A percentile compares a stretch with the other conserved stretches of the same genome.
Conservation (phyloP, 1,139 yeast genomes). For the Blastobotrys buckinghamii region DNA sequence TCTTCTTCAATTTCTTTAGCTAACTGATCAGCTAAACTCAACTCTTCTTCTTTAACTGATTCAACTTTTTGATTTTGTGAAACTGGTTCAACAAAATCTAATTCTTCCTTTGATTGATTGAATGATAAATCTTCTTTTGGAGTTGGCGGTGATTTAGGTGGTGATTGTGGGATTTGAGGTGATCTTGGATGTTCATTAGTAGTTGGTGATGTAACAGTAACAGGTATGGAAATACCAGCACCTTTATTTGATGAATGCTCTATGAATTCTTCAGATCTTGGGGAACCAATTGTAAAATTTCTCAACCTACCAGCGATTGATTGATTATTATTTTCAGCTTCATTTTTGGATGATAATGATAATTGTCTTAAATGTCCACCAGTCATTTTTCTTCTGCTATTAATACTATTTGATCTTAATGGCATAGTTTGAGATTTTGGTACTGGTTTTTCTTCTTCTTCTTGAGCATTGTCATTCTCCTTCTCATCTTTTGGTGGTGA, state of each 20-base stretch:
- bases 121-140: conserved; percentile 5
- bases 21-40: conserved; percentile 3
- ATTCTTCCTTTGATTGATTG: not conserved
- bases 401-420: not conserved
- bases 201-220: not conserved
- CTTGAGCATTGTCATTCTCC: no score
- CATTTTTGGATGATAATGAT: conserved; percentile 8
- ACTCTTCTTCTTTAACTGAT: not conserved
- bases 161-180: not conserved
- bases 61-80: not conserved
- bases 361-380: conserved; percentile 14
- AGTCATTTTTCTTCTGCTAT: conserved; percentile 8
- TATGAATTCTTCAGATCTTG: not conserved
- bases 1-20: conserved; percentile 7
- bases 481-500: conserved; percentile 6
- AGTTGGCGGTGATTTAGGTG: no score
- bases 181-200: not conserved
- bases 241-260: no score
- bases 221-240: not conserved
- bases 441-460: not conserved
- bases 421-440: not conserved
- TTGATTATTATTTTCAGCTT: not conserved
- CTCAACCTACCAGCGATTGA: conserved; percentile 6
- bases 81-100: not conserved
- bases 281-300: conserved; percentile 1